phyloP scores from a whole-genome alignment of 768 basidiomycete species.

The Russula earlei region DNA sequence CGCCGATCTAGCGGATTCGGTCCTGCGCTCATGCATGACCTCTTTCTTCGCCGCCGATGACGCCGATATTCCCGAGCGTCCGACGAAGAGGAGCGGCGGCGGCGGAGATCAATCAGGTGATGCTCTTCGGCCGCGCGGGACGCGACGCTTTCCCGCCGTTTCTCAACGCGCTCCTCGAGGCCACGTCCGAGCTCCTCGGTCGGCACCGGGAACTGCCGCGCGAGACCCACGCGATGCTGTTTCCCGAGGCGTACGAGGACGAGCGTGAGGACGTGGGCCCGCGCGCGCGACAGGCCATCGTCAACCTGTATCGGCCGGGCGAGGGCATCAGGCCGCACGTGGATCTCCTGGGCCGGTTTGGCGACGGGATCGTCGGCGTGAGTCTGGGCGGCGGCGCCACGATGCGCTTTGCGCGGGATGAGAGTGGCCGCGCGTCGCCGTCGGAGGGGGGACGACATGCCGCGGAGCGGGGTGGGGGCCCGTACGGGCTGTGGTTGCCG shows the following conservation, averaged over 20 bases:
- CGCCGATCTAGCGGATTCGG: slow-evolving; percentile 38
- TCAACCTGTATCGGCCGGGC: slow-evolving; percentile 85
- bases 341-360: slow-evolving; percentile 76
- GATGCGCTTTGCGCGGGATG: slow-evolving; percentile 52
- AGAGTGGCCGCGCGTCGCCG: background rate
- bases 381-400: slow-evolving; percentile 73
- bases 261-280: slow-evolving; percentile 15
- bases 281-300: slow-evolving; percentile 70
- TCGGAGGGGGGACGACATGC: background rate
- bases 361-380: slow-evolving; percentile 83
- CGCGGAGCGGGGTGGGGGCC: background rate
- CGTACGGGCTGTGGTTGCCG: slow-evolving; percentile 58
- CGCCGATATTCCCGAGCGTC: too few species aligned
- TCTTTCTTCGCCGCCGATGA: slow-evolving; percentile 39
- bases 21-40: slow-evolving; percentile 42
- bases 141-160: slow-evolving; percentile 43
- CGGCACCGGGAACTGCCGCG: slow-evolving; percentile 37
- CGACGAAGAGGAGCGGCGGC: background rate
- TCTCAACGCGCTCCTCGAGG: slow-evolving; percentile 43
- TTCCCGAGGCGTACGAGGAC: slow-evolving; percentile 34
- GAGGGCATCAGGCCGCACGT: slow-evolving; percentile 86
- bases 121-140: slow-evolving; percentile 64
- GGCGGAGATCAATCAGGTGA: slow-evolving; percentile 57
- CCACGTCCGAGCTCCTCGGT: slow-evolving; percentile 41
- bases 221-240: slow-evolving; percentile 45